These are phyloP conservation scores for Pseudogymnoascus sp. DNA, from an alignment of 2,329 filamentous ascomycete species.

Conservation along the genomic window DNA sequence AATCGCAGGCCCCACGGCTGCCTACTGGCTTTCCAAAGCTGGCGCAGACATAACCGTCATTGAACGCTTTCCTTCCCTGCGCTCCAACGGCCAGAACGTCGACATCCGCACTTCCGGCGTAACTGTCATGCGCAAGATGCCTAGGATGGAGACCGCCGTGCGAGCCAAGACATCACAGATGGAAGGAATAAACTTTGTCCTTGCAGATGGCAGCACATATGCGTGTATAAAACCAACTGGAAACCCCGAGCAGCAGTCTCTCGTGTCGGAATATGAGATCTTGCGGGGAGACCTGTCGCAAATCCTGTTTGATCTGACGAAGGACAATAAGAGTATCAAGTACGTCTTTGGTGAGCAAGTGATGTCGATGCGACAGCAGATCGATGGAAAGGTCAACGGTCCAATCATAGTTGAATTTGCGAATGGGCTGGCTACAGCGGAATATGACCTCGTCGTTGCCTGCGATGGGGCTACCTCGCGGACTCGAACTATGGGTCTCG, in stretches of 20 bases:
- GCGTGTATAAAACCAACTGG: conserved; percentile 32
- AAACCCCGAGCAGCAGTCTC: conserved; percentile 34
- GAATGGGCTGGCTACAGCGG: conserved; percentile 29
- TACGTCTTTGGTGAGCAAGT: conserved; percentile 29
- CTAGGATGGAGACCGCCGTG: conserved; percentile 33
- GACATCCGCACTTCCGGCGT: conserved; percentile 32
- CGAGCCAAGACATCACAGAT: conserved; percentile 33
- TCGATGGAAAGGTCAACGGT: conserved; percentile 26
- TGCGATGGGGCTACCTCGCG: conserved; percentile 41
- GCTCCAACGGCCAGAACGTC: conserved; percentile 36
- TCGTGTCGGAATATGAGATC: conserved; percentile 32
- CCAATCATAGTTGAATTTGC: conserved; percentile 33
- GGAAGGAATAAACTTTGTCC: conserved; percentile 37
- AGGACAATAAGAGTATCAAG: conserved; percentile 30
- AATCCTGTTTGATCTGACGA: conserved; percentile 35
- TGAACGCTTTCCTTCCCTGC: conserved; percentile 34
- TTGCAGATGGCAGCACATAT: conserved; percentile 31
- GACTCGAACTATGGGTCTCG: conserved; percentile 39
- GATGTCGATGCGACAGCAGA: conserved; percentile 27
- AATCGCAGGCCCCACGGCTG: conserved; percentile 27
- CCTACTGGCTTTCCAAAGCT: conserved; percentile 38
- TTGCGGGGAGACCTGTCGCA: conserved; percentile 39
- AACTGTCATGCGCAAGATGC: conserved; percentile 34
- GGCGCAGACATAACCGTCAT: conserved; percentile 33
- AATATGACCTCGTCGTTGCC: conserved; percentile 43